Evolutionary conservation across 495 filamentous ascomycete species (phyloP).

Genomic region (Hypomontagnella monticulosa): DNA sequence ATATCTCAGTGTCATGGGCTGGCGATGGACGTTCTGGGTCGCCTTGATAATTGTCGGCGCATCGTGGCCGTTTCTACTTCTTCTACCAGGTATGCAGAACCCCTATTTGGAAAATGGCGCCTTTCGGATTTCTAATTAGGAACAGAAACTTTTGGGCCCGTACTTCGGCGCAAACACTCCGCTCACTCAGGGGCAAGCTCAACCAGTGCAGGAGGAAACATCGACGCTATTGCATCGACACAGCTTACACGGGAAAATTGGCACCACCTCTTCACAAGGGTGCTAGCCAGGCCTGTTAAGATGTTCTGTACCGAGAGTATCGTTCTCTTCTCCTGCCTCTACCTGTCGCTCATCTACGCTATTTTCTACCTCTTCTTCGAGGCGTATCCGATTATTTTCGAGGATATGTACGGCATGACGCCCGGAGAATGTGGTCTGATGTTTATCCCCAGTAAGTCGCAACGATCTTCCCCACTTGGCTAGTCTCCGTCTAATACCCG

Average conservation of each 20-base stretch:
- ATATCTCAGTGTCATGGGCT: conserved; percentile 46
- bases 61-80: conserved; percentile 42
- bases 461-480: neutral
- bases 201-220: neutral
- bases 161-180: conserved; percentile 40
- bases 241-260: neutral
- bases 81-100: conserved; percentile 36
- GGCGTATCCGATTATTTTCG: conserved; percentile 67
- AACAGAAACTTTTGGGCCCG: conserved; percentile 60
- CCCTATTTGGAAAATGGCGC: neutral
- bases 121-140: neutral
- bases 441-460: conserved; percentile 39
- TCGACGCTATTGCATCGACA: neutral
- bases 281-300: conserved; percentile 57
- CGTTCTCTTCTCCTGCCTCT: conserved; percentile 69
- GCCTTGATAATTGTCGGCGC: conserved; percentile 58
- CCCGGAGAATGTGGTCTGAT: conserved; percentile 49
- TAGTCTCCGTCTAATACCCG: neutral
- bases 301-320: conserved; percentile 70
- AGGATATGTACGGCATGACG: conserved; percentile 53
- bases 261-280: conserved; percentile 49
- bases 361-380: conserved; percentile 77
- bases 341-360: conserved; percentile 68
- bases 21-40: conserved; percentile 66
- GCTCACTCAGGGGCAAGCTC: too few species aligned